Conservation (phyloP, 169 alveolate species). For the Plasmodium fragile region DNA sequence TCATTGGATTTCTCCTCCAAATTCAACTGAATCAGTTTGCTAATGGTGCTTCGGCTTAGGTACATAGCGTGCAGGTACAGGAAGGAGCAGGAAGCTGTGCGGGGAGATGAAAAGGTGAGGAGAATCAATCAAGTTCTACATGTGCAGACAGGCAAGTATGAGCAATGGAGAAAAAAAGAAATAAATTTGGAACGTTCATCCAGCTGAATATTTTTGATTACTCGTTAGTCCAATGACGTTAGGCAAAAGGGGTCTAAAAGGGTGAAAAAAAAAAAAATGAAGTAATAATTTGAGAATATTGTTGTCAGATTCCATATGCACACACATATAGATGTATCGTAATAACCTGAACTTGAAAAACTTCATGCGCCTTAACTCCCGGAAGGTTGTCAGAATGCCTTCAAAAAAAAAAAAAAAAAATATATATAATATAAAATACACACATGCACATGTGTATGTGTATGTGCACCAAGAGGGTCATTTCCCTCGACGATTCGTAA, state of each 20-base stretch:
- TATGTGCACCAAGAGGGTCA: background rate
- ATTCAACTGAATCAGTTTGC: conserved; percentile 23
- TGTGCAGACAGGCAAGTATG: background rate
- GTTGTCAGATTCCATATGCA: background rate
- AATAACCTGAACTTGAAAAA: conserved; percentile 41
- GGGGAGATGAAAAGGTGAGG: background rate
- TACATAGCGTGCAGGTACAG: conserved; percentile 41
- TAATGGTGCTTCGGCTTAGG: conserved; percentile 46
- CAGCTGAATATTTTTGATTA: background rate
- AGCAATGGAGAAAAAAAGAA: background rate
- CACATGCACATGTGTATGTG: conserved; percentile 2
- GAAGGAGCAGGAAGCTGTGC: conserved; percentile 41
- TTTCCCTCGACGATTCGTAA: background rate
- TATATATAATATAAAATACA: background rate
- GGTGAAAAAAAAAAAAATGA: background rate
- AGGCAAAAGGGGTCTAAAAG: conserved; percentile 29
- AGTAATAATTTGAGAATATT: background rate
- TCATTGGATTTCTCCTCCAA: background rate
- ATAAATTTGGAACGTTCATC: background rate
- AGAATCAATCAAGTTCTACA: background rate
- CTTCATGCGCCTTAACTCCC: conserved; percentile 1
- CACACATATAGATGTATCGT: background rate
- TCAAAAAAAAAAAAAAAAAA: conserved; percentile 14
- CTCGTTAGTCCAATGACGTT: conserved; percentile 32
- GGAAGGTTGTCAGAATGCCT: conserved; percentile 48